Conservation (phyloP, 352 stramenopile species). For the Phytophthora nicotianae region DNA sequence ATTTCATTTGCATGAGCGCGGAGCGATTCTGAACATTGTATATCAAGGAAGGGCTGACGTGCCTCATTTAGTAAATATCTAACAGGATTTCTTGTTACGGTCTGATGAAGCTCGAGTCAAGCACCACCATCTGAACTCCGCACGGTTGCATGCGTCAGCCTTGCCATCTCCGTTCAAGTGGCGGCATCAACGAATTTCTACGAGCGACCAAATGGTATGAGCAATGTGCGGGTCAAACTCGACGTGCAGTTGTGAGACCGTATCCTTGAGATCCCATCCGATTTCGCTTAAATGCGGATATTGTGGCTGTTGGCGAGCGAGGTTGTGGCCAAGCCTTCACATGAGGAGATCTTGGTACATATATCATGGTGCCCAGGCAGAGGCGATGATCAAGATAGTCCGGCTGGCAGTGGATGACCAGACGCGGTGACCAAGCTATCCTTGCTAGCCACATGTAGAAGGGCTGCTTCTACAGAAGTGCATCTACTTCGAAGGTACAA, state of each 20-base stretch:
- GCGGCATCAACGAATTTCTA: too few relatives aligned
- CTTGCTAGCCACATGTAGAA: constrained; percentile 2
- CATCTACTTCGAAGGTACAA: too few relatives aligned
- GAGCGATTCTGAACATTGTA: too few relatives aligned
- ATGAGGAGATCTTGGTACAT: not conserved
- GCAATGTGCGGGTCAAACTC: constrained; percentile 9
- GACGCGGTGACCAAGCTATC: not conserved
- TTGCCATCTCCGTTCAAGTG: constrained; percentile 1
- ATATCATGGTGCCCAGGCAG: not conserved
- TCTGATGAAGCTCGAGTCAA: not conserved
- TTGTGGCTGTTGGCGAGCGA: not conserved
- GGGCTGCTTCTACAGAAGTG: not conserved
- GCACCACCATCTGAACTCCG: constrained; percentile 1
- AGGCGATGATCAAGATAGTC: constrained; percentile 5
- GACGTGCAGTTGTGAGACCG: constrained; percentile 17
- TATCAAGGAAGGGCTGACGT: too few relatives aligned
- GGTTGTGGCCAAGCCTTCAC: not conserved
- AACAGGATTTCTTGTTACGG: too few relatives aligned
- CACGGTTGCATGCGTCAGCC: constrained; percentile 14
- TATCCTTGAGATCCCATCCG: constrained; percentile 6
- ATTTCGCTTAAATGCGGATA: not conserved
- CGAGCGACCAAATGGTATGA: constrained; percentile 13
- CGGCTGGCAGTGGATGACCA: constrained; percentile 5
- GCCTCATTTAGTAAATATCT: too few relatives aligned
- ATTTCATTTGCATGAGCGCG: too few relatives aligned